Base-by-base conservation (phyloP, 176 grass and related monocot genomes). In the Eleusine coracana region DNA sequence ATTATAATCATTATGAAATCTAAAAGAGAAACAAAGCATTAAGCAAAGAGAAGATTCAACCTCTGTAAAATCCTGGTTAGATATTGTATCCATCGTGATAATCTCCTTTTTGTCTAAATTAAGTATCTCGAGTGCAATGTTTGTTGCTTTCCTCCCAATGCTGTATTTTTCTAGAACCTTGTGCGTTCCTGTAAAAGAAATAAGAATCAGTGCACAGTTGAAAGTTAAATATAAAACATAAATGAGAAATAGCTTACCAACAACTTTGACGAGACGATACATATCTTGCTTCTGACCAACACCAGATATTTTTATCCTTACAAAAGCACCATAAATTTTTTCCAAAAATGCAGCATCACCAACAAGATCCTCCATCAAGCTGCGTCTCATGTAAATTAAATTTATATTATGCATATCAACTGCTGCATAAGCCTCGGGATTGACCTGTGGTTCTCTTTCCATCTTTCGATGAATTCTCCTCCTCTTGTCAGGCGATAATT, bases 31-130 rank as follows among this genome's bases (percentile, higher is more conserved):
- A 66, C 15, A 54, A 16, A 60, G 18, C 27, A 64, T 1, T 38
- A 76, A 89, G 73, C 18, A 65, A 68, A 34, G 31, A 34, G 31
- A 76, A 87, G 36, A 87, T 68, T 51, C 67, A 60, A 99, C 96
- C 96, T 96, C 91, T 63, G 88, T 92, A 75, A 99, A 99, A 60
- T 99, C 96, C 81, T 99, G 96, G 82, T 99, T 99, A 74, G 96
- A 99, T 85, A 96, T 92, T 71, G 93, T 87, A 93, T 99, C 96
- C 84, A 93, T 91, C 3, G 81, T 90, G 38, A 93, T 87, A 64
- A 88, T 73, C 78, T 99, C 96, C 59, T 88, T 94, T 89, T 99
- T 96, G 56, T 70, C 66, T 88, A 99, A 91, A 90, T 99, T 99
- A 68, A 96, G 77, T 84, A 99, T 99, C 82, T 99, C 91, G 40